These are phyloP conservation scores for Vitellaria paradoxa DNA, from an alignment of 179 eudicot genomes.

Conservation along the genomic window DNA sequence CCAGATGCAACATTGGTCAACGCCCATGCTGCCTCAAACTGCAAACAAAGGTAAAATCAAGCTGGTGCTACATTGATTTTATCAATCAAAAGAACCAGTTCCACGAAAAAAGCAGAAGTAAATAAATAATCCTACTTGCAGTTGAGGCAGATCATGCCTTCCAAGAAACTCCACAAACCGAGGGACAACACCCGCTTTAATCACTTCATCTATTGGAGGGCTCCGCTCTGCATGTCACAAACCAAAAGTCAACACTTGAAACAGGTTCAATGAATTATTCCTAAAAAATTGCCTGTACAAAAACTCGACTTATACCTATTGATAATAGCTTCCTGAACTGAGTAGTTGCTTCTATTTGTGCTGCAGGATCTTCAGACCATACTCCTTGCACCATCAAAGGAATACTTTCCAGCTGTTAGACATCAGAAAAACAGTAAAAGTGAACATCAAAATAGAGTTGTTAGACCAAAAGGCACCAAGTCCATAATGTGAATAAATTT, in stretches of 20 bases:
- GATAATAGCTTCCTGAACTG: slow-evolving; percentile 79
- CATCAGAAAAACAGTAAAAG: background rate
- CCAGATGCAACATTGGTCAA: slow-evolving; percentile 81
- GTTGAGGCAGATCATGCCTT: slow-evolving; percentile 78
- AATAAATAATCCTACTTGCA: slow-evolving; percentile 48
- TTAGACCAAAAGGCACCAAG: background rate
- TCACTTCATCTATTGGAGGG: slow-evolving; percentile 88
- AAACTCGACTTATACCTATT: slow-evolving; percentile 38
- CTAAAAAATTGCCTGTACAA: background rate
- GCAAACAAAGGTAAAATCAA: slow-evolving; percentile 13
- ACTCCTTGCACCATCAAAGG: slow-evolving; percentile 86
- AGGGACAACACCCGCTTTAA: slow-evolving; percentile 80
- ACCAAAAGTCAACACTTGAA: slow-evolving; percentile 3
- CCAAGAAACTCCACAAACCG: slow-evolving; percentile 78
- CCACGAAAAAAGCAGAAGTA: background rate
- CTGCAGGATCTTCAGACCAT: slow-evolving; percentile 68
- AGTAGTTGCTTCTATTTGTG: slow-evolving; percentile 77
- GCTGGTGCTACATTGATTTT: background rate
- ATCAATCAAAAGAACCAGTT: background rate
- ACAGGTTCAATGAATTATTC: background rate
- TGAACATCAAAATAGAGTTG: background rate
- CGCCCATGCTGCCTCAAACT: slow-evolving; percentile 88
- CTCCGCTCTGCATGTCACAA: slow-evolving; percentile 51
- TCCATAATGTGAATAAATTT: background rate
- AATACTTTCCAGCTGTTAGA: slow-evolving; percentile 71